phyloP scores from a whole-genome alignment of 169 alveolate genomes.

The Theileria equi region DNA sequence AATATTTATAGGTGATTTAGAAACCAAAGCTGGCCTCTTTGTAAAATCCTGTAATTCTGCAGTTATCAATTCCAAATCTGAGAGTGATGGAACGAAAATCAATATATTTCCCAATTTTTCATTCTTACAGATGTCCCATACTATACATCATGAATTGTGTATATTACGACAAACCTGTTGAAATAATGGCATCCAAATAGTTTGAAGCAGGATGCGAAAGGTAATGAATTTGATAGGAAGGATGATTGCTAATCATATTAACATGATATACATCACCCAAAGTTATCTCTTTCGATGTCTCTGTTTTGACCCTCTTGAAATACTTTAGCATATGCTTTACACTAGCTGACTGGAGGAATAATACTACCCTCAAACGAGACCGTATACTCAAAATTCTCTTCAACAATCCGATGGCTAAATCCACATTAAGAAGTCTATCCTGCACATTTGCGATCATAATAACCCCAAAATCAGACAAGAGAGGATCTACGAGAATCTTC shows the following conservation, averaged over 20 bases:
- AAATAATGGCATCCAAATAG: conserved; percentile 47
- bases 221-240: conserved; percentile 30
- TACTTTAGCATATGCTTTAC: conserved; percentile 16
- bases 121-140: conserved; percentile 33
- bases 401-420: conserved; percentile 58
- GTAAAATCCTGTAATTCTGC: conserved; percentile 19
- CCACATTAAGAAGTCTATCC: conserved; percentile 57
- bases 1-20: too few species aligned
- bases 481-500: conserved; percentile 65
- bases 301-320: conserved; percentile 16
- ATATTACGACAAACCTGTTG: conserved; percentile 45
- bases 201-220: conserved; percentile 49
- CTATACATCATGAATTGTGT: conserved; percentile 10
- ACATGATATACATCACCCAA: conserved; percentile 30
- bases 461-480: conserved; percentile 69
- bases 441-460: conserved; percentile 63
- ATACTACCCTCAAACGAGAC: conserved; percentile 49
- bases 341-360: conserved; percentile 28
- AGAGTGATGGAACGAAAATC: conserved; percentile 49
- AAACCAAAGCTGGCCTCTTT: too few species aligned
- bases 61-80: conserved; percentile 27
- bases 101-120: conserved; percentile 41
- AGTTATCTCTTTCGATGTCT: not conserved
- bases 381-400: conserved; percentile 25
- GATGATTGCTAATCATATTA: not conserved